Percentiles rank a stretch among this genome's conserved stretches.
Conservation (phyloP, 371 early-diverging fungal species). For the Umbelopsis sp. region DNA sequence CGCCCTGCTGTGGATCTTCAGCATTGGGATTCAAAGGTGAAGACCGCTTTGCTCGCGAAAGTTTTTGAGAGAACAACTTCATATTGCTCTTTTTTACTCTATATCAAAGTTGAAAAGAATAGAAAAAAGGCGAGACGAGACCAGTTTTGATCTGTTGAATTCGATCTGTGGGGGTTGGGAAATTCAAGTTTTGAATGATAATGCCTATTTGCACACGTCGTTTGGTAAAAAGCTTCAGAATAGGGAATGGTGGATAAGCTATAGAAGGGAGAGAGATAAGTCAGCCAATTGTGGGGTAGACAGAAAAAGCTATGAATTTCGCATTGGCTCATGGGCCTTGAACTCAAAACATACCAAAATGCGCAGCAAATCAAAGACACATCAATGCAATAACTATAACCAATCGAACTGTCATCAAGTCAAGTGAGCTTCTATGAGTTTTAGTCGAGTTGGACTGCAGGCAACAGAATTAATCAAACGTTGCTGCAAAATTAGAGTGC, state of each 20-base stretch:
- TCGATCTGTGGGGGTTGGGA: neutral
- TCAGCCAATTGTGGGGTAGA: no score
- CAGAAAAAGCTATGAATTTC: no score
- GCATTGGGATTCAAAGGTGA: slow-evolving; percentile 13
- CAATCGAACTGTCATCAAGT: slow-evolving; percentile 1
- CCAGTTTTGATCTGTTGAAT: neutral
- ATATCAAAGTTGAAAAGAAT: neutral
- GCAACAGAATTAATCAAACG: neutral
- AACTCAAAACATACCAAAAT: neutral
- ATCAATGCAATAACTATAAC: neutral
- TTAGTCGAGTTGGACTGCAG: neutral
- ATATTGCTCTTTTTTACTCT: neutral
- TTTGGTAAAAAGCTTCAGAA: no score
- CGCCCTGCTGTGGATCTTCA: neutral
- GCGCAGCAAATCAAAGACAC: slow-evolving; percentile 8
- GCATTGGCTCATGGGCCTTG: neutral
- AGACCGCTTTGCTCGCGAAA: slow-evolving; percentile 17
- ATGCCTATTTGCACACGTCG: no score
- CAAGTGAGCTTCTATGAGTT: neutral
- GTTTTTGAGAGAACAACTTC: slow-evolving; percentile 17
- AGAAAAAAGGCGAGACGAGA: neutral
- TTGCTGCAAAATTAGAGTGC: neutral
- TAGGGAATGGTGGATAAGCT: no score
- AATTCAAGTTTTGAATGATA: neutral
- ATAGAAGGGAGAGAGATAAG: no score